phyloP scores from a whole-genome alignment of 257 asterid genomes.

The Solanum bukasovii region DNA sequence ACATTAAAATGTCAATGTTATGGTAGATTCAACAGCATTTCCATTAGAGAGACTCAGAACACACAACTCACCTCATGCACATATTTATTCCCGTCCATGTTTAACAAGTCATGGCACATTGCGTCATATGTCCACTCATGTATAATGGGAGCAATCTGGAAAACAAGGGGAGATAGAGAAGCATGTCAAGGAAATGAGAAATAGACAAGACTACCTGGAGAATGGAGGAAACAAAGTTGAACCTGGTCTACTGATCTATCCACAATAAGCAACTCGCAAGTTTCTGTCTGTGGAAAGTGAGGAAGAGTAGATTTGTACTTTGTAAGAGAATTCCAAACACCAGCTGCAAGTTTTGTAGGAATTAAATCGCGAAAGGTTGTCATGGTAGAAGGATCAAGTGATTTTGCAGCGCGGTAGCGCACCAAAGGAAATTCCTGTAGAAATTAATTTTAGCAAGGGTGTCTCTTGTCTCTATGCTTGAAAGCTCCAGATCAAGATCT shows the following conservation, averaged over 20 bases:
- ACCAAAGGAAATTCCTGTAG: conserved; percentile 91
- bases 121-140: conserved; percentile 99
- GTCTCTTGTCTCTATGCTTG: neutral
- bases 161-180: neutral
- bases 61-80: conserved; percentile 67
- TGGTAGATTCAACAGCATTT: conserved; percentile 5
- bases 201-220: neutral
- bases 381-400: conserved; percentile 87
- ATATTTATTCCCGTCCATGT: conserved; percentile 95
- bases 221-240: neutral
- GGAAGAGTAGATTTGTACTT: conserved; percentile 75
- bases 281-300: conserved; percentile 84
- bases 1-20: conserved; percentile 7
- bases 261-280: conserved; percentile 91
- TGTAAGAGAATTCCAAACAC: conserved; percentile 80
- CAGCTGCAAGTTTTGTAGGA: conserved; percentile 98
- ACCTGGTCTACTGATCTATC: conserved; percentile 99
- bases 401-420: conserved; percentile 91
- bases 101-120: conserved; percentile 91
- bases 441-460: conserved; percentile 8
- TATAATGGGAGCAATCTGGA: conserved; percentile 88
- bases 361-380: conserved; percentile 89
- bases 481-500: neutral
- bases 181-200: neutral
- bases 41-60: conserved; percentile 4